Base-by-base conservation (phyloP, 1,284 basidiomycete species). In the Sanghuangporus weigelae region DNA sequence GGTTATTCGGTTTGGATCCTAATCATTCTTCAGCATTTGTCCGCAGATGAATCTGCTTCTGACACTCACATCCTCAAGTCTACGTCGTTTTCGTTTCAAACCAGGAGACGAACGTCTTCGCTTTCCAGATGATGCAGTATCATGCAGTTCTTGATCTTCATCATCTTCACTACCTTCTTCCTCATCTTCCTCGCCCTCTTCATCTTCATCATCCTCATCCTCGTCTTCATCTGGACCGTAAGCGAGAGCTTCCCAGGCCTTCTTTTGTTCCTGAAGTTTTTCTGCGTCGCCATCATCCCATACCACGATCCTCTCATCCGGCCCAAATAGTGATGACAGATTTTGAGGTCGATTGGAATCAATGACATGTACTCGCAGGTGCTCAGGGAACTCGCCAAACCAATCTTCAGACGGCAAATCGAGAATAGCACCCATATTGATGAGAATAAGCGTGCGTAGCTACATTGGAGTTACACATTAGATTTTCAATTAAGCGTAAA, bases 321-420 rank as follows among this genome's bases (percentile, higher is more conserved):
- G 82, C 7, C 87, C 87, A 73, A 97, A 99, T 35, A 98, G 77
- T 76, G 90, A 98, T 51, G 89, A 83, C 71, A 99, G 79, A 75
- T 96, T 95, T 75, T 93, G 89, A 5, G 97, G 97, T 44, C 97
- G 84, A 59, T 90, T 87, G 7, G 95, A 93, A 75, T 99, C 97
- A 74, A 99, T 92, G 70, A 99, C 87, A 77, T 99, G 97, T 36
- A 95, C 84, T 19, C 83, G 85, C 36, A 89, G 79, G 67, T 78
- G 77, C 3, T 77, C 70, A 49, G 78, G 71, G 70, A 90, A 90
- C 56, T 84, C 82, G 14, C 90, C 90, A 73, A 93, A 90, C 89
- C 89, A 92, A 39, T 84, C 81, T 4, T 79, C 71, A 1, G 84
- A 83, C 0, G 92, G 84, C 7, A 99, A 80, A 67, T 96, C 92